Percentiles rank a stretch among this genome's conserved stretches.
Evolutionary conservation across 257 asterid species (phyloP).

Genomic region (Asclepias syriaca): DNA sequence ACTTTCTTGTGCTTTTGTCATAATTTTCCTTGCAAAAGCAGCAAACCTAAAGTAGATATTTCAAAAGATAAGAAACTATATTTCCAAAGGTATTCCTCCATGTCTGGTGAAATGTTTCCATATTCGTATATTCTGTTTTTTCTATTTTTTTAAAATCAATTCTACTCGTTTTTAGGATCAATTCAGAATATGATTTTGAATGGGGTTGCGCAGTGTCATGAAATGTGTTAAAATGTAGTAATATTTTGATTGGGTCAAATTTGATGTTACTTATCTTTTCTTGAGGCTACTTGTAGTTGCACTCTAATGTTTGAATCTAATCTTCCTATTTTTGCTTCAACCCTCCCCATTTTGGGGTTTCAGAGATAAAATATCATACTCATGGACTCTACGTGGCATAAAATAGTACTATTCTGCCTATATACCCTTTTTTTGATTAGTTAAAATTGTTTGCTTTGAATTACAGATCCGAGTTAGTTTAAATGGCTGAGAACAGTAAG

Average conservation of each 20-base stretch:
- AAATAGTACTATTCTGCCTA: background rate
- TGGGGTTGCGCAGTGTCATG: background rate
- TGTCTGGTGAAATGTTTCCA: background rate
- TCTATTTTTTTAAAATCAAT: too few species aligned
- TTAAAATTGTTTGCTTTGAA: background rate
- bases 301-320: too few species aligned
- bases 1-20: too few species aligned
- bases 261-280: background rate
- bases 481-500: constrained; percentile 49
- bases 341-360: background rate
- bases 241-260: background rate
- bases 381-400: background rate
- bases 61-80: background rate
- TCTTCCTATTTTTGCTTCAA: background rate
- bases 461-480: background rate
- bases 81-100: background rate
- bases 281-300: background rate
- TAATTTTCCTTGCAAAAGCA: too few species aligned
- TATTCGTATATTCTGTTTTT: background rate
- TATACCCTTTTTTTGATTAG: background rate
- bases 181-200: background rate
- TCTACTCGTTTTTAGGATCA: background rate
- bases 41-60: too few species aligned
- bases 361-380: background rate
- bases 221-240: background rate